Evolutionary conservation across 2,329 filamentous ascomycete genomes (phyloP).

Genomic region (Knufia petricola): DNA sequence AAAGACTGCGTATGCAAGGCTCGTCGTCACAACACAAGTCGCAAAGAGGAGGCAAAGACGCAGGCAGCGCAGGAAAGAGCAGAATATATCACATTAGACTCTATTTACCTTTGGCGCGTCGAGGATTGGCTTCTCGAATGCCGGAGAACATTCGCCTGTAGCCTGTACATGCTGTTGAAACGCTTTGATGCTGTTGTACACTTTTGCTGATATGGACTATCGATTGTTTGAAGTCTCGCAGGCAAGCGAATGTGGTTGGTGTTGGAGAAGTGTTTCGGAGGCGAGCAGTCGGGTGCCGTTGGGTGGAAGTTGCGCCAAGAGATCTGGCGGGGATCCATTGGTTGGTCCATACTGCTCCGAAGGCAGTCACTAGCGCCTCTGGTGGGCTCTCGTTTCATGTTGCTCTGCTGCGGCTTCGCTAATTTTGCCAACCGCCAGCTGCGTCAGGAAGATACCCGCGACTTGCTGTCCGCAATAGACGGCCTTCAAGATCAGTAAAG

Average conservation of each 20-base stretch:
- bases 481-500: too few species aligned
- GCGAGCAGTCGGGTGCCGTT: not conserved
- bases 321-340: not conserved
- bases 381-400: conserved; percentile 2
- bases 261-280: conserved; percentile 1
- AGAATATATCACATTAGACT: conserved; percentile 3
- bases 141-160: not conserved
- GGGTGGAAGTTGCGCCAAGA: not conserved
- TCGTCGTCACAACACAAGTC: not conserved
- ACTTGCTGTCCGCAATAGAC: too few species aligned
- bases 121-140: not conserved
- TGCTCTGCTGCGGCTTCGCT: not conserved
- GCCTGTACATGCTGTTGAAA: not conserved
- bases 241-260: conserved; percentile 6
- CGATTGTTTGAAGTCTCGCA: not conserved
- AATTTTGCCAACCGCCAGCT: conserved; percentile 4
- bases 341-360: not conserved
- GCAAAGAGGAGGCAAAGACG: not conserved
- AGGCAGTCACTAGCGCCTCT: not conserved
- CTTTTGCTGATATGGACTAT: not conserved
- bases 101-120: not conserved
- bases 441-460: too few species aligned
- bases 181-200: not conserved
- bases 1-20: not conserved
- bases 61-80: not conserved